phyloP scores from a whole-genome alignment of 2,329 filamentous ascomycete genomes.

The Furcasterigmium sp. region DNA sequence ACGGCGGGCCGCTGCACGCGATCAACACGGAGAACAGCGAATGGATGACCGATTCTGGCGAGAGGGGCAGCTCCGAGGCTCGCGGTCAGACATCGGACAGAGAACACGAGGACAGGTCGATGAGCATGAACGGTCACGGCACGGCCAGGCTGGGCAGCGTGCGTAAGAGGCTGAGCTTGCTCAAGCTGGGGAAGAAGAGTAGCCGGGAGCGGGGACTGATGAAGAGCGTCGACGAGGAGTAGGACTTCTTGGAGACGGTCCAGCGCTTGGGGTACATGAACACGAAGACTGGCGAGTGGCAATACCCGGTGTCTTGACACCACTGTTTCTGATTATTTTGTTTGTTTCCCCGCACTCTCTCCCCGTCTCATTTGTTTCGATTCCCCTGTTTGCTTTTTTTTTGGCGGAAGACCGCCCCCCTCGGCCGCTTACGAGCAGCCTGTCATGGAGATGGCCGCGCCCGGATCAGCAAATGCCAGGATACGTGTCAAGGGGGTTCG shows the following conservation, averaged over 20 bases:
- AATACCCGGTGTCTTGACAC: slow-evolving; percentile 11
- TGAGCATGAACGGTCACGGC: slow-evolving; percentile 16
- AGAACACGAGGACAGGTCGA: slow-evolving; percentile 19
- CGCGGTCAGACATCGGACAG: slow-evolving; percentile 12
- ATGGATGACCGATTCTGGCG: slow-evolving; percentile 23
- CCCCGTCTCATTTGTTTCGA: not conserved
- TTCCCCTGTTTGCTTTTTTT: not conserved
- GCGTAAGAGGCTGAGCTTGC: slow-evolving; percentile 71
- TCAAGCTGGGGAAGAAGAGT: slow-evolving; percentile 68
- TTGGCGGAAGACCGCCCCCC: not conserved
- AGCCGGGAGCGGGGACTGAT: slow-evolving; percentile 49
- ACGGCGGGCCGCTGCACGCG: slow-evolving; percentile 14
- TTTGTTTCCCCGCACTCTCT: too few relatives aligned
- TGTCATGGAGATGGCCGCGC: too few relatives aligned
- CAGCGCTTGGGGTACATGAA: slow-evolving; percentile 13
- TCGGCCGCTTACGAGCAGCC: too few relatives aligned
- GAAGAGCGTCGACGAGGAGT: slow-evolving; percentile 53
- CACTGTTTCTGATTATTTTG: slow-evolving; percentile 2
- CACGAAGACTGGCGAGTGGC: slow-evolving; percentile 12
- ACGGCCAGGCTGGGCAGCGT: slow-evolving; percentile 56
- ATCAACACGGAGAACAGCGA: slow-evolving; percentile 16
- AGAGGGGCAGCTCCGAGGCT: slow-evolving; percentile 17
- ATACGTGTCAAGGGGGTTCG: not conserved
- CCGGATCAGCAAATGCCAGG: not conserved
- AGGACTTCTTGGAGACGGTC: slow-evolving; percentile 18